Conservation (phyloP, 108 stramenopile genomes). For the Asterionellopsis glacialis region DNA sequence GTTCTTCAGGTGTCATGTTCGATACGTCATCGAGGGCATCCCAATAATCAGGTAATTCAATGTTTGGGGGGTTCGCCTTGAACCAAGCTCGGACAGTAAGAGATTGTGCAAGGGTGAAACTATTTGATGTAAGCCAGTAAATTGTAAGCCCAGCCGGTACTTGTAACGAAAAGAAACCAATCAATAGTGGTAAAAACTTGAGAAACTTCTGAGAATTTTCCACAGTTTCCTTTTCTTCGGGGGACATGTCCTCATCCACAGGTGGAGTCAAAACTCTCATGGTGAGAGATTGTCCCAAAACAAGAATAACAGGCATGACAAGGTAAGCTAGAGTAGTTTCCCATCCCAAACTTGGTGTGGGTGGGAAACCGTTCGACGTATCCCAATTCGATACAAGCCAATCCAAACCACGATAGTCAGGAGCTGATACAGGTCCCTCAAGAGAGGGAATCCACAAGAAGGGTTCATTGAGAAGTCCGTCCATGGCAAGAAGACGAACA, state of each 20-base stretch:
- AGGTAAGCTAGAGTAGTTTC: constrained; percentile 88
- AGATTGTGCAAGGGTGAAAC: constrained; percentile 81
- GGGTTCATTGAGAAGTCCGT: constrained; percentile 81
- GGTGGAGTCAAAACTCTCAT: constrained; percentile 78
- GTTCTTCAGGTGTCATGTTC: constrained; percentile 67
- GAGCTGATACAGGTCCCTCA: constrained; percentile 84
- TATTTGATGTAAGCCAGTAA: constrained; percentile 94
- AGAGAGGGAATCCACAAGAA: constrained; percentile 94
- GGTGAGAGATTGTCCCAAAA: constrained; percentile 82
- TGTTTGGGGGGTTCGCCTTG: constrained; percentile 75
- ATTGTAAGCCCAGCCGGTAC: constrained; percentile 95
- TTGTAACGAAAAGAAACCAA: constrained; percentile 92
- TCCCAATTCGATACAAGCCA: constrained; percentile 76
- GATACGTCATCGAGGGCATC: constrained; percentile 63
- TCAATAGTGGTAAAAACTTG: constrained; percentile 91
- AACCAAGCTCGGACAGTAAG: constrained; percentile 70
- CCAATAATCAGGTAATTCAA: constrained; percentile 87
- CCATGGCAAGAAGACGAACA: constrained; percentile 78
- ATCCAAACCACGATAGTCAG: constrained; percentile 72
- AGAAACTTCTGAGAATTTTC: constrained; percentile 66
- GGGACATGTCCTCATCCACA: constrained; percentile 47
- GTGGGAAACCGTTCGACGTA: constrained; percentile 37
- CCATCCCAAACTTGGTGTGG: constrained; percentile 82
- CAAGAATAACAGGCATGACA: constrained; percentile 87
- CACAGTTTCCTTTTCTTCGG: constrained; percentile 60